phyloP scores from a whole-genome alignment of 139 green algal genomes.

The Chlorokybus atmophyticus region DNA sequence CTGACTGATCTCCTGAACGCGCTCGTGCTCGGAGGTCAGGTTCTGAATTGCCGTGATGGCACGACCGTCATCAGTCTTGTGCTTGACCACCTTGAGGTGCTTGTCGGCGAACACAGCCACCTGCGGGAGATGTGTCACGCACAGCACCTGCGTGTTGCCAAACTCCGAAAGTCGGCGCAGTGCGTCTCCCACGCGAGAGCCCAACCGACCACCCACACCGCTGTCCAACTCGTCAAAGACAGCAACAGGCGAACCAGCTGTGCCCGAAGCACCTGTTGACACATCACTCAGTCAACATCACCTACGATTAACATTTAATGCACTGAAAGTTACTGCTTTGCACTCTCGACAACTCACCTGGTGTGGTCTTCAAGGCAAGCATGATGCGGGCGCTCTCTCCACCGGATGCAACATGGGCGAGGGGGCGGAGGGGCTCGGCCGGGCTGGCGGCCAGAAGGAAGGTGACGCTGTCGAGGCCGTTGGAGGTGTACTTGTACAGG shows the following conservation, averaged over 20 bases:
- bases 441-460: constrained; percentile 12
- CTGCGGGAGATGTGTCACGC: constrained; percentile 18
- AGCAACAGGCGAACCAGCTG: not conserved
- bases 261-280: too few species aligned
- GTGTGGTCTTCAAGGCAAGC: constrained; percentile 3
- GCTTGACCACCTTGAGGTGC: constrained; percentile 21
- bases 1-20: too few species aligned
- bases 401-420: constrained; percentile 9
- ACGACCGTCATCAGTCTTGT: not conserved
- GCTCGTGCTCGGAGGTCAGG: not conserved
- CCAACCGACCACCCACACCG: constrained; percentile 12
- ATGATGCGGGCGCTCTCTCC: constrained; percentile 15
- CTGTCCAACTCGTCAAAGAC: constrained; percentile 27
- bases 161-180: constrained; percentile 7
- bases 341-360: too few species aligned
- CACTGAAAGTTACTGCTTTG: too few species aligned
- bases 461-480: constrained; percentile 4
- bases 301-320: too few species aligned
- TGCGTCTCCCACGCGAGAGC: not conserved
- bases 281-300: too few species aligned
- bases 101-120: constrained; percentile 16
- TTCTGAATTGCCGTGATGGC: not conserved
- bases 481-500: not conserved
- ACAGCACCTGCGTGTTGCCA: constrained; percentile 11
- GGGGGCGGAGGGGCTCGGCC: constrained; percentile 9